A percentile compares a stretch with the other conserved stretches of the same genome.
Conservation (phyloP, 148 eudicot genomes). For the Gaultheria prostrata region DNA sequence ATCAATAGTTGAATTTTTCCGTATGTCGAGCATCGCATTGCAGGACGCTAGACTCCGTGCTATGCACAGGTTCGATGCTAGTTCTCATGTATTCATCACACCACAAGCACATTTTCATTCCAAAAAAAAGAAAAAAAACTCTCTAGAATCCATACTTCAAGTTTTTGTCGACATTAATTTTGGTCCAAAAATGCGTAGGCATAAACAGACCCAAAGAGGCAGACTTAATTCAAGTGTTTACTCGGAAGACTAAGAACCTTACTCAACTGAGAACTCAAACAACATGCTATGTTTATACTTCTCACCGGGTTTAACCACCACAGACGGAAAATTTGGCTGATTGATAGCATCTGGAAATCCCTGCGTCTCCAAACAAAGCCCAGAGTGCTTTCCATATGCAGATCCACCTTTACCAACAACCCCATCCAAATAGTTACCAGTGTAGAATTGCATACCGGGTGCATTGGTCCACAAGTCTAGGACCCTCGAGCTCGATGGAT, state of each 20-base stretch:
- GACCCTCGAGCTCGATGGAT: conserved; percentile 68
- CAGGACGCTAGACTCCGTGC: too few relatives aligned
- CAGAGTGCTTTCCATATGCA: conserved; percentile 69
- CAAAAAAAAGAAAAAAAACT: background rate
- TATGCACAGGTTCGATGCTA: background rate
- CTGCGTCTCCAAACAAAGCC: conserved; percentile 84
- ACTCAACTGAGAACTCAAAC: conserved; percentile 74
- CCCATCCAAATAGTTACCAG: conserved; percentile 80
- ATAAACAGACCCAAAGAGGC: background rate
- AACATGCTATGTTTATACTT: conserved; percentile 83
- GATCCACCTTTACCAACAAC: conserved; percentile 86
- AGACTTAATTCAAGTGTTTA: background rate
- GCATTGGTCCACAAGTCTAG: conserved; percentile 83
- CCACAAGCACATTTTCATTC: background rate
- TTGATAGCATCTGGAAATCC: conserved; percentile 92
- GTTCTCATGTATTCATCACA: background rate
- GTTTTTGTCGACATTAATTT: background rate
- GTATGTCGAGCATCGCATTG: too few relatives aligned
- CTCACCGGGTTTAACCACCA: conserved; percentile 70
- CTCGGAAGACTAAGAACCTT: conserved; percentile 1
- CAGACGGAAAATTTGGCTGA: conserved; percentile 70
- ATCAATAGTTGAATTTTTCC: too few relatives aligned
- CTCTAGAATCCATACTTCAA: background rate
- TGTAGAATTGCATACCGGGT: conserved; percentile 95
- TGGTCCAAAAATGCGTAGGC: background rate